Evolutionary conservation across 148 eudicot genomes (phyloP).

Genomic region (Rhododendron ferrugineum): DNA sequence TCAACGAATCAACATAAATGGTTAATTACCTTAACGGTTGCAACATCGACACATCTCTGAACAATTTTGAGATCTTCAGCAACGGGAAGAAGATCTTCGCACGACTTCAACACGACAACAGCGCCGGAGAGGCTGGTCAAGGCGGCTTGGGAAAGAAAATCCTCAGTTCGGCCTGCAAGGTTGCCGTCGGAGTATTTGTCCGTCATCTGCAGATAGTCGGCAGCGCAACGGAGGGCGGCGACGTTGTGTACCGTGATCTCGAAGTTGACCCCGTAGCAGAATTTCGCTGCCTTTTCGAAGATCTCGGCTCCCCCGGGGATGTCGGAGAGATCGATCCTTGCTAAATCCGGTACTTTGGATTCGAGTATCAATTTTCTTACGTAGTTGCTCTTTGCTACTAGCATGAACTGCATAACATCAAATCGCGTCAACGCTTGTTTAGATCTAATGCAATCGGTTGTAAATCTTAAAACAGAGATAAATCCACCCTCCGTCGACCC

Average conservation of each 20-base stretch:
- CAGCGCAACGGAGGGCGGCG: constrained; percentile 84
- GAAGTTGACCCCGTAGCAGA: constrained; percentile 92
- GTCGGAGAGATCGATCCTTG: constrained; percentile 52
- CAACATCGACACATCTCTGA: constrained; percentile 67
- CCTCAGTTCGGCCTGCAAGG: constrained; percentile 78
- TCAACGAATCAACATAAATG: background rate
- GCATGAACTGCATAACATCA: constrained; percentile 58
- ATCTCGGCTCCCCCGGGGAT: constrained; percentile 89
- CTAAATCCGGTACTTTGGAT: constrained; percentile 56
- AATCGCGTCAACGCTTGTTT: background rate
- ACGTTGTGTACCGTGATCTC: constrained; percentile 93
- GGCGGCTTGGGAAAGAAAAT: constrained; percentile 78
- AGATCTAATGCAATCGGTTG: background rate
- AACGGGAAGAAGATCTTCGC: constrained; percentile 71
- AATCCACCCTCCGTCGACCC: background rate
- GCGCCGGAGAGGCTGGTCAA: constrained; percentile 71
- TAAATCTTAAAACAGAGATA: background rate
- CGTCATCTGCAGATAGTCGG: constrained; percentile 83
- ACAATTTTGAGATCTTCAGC: constrained; percentile 55
- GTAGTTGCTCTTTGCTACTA: constrained; percentile 91
- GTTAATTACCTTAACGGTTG: constrained; percentile 58
- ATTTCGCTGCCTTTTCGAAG: constrained; percentile 86
- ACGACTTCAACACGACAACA: constrained; percentile 66
- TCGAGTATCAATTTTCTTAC: constrained; percentile 68
- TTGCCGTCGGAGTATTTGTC: constrained; percentile 69